Percentiles rank a stretch among this genome's conserved stretches.
Conservation (phyloP, 2,329 filamentous ascomycete genomes). For the Tolypocladium capitatum region DNA sequence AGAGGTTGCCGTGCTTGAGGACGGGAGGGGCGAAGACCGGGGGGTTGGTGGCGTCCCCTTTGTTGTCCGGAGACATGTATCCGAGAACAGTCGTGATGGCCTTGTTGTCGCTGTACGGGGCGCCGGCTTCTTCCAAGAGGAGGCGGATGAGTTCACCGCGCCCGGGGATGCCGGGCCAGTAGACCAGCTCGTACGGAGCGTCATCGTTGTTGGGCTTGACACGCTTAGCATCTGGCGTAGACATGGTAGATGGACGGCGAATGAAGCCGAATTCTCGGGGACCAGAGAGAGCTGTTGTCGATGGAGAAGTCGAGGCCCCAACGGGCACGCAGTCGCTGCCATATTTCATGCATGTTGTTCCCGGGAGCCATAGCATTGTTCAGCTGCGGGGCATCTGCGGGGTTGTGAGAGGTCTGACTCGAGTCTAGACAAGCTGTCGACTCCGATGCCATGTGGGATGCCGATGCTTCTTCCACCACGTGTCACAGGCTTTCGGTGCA, state of each 20-base stretch:
- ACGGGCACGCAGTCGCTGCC: background rate
- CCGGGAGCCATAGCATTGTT: too few relatives aligned
- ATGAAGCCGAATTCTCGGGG: background rate
- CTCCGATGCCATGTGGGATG: background rate
- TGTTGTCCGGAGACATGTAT: constrained; percentile 29
- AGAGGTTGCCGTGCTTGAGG: constrained; percentile 46
- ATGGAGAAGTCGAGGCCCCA: too few relatives aligned
- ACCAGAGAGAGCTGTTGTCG: background rate
- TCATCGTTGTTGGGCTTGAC: constrained; percentile 24
- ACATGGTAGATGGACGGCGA: constrained; percentile 6
- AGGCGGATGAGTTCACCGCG: constrained; percentile 65
- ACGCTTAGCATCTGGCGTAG: constrained; percentile 13
- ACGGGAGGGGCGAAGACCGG: constrained; percentile 55
- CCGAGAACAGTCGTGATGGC: constrained; percentile 37
- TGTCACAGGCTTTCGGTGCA: background rate
- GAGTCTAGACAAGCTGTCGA: too few relatives aligned
- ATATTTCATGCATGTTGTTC: too few relatives aligned
- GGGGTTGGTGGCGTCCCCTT: constrained; percentile 43
- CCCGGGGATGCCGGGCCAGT: constrained; percentile 60
- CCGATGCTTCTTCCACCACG: too few relatives aligned
- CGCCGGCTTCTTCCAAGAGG: constrained; percentile 53
- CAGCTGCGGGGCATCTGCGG: background rate
- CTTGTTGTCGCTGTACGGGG: constrained; percentile 50
- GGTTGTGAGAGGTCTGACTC: background rate
- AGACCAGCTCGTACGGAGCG: constrained; percentile 49